Evolutionary conservation across 2,329 filamentous ascomycete species (phyloP), one percentile per base, ranked within the genome.

Genomic region (Aspergillus eucalypticola): DNA sequence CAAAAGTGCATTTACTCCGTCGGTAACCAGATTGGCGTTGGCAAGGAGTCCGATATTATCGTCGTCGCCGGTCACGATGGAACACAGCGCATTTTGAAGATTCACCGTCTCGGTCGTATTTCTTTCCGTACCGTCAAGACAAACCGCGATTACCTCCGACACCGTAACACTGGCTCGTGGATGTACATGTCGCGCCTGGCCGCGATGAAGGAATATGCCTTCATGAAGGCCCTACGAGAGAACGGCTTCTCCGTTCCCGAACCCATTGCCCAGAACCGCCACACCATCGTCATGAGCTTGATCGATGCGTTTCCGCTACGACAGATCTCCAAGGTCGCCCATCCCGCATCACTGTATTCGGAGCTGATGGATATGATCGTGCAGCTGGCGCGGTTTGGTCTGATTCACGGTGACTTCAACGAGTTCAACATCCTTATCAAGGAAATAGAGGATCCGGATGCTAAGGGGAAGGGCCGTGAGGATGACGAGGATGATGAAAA

Each of bases 331-430:
- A 84, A 84, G 25, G 89, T 99, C 2, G 90, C 92, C 32, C 86
- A 97, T 67, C 92, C 94, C 0, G 90, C 92, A 2, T 80, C 80
- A n/a, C 83, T 99, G 5, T 99, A 99, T 73, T 88, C 88, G n/a
- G 92, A 98, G 62, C 81, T 99, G 35, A 96, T 99, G 71, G 84
- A 87, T 44, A 85, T 97, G 68, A 92, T 99, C 58, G 81, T 99
- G 46, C 86, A 88, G 27, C 83, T 99, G 42, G 94, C 95, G 5
- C 87, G 87, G 63, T 88, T 93, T 67, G 95, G 95, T 6, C 81
- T 99, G 51, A 99, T 99, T 63, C 95, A 99, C 73, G 95, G 95
- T 63, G 95, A 99, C 75, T 99, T 96, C 81, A 99, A 99, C 80
- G 96, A 99, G 76, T 99, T 99, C 83, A 99, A 99, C 75, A 94